These are phyloP conservation scores for Epichloe amarillans DNA, from an alignment of 2,329 filamentous ascomycete species.

Conservation along the genomic window DNA sequence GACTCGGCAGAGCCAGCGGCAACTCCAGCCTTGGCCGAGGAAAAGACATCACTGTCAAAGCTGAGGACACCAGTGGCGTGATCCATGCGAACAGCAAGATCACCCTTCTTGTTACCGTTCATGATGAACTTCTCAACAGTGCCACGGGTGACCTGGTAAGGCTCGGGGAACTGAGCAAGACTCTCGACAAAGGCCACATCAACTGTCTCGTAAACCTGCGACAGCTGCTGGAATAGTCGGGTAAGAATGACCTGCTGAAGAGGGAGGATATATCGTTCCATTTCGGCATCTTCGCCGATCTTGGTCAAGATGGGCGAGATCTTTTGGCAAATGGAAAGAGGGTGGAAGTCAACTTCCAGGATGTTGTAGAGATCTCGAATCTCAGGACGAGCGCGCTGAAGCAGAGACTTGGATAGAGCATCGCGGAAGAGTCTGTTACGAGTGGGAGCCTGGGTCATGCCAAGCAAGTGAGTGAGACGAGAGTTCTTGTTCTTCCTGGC, in stretches of 20 bases:
- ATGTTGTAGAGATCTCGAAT: slow-evolving; percentile 98
- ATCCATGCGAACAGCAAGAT: slow-evolving; percentile 89
- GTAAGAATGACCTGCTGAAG: slow-evolving; percentile 98
- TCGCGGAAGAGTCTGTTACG: slow-evolving; percentile 90
- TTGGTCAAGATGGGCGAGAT: slow-evolving; percentile 90
- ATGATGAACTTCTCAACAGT: slow-evolving; percentile 99
- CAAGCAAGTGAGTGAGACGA: slow-evolving; percentile 85
- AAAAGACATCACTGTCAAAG: slow-evolving; percentile 97
- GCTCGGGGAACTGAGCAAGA: slow-evolving; percentile 89
- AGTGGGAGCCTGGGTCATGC: slow-evolving; percentile 81
- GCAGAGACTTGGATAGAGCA: slow-evolving; percentile 83
- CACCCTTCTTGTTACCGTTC: slow-evolving; percentile 99
- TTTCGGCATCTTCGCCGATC: slow-evolving; percentile 86
- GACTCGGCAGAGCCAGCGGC: slow-evolving; percentile 75
- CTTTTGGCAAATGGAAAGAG: slow-evolving; percentile 96
- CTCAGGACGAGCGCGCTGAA: slow-evolving; percentile 84
- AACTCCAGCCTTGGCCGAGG: slow-evolving; percentile 82
- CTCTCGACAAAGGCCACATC: slow-evolving; percentile 87
- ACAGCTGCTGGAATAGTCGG: slow-evolving; percentile 95
- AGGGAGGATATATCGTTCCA: slow-evolving; percentile 92
- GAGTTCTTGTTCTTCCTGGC: slow-evolving; percentile 98
- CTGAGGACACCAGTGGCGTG: slow-evolving; percentile 90
- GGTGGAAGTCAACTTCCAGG: slow-evolving; percentile 97
- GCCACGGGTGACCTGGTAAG: slow-evolving; percentile 79
- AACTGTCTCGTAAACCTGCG: slow-evolving; percentile 97